Base-by-base conservation (phyloP, 2,329 filamentous ascomycete species). In the Corinectria fuckeliana region DNA sequence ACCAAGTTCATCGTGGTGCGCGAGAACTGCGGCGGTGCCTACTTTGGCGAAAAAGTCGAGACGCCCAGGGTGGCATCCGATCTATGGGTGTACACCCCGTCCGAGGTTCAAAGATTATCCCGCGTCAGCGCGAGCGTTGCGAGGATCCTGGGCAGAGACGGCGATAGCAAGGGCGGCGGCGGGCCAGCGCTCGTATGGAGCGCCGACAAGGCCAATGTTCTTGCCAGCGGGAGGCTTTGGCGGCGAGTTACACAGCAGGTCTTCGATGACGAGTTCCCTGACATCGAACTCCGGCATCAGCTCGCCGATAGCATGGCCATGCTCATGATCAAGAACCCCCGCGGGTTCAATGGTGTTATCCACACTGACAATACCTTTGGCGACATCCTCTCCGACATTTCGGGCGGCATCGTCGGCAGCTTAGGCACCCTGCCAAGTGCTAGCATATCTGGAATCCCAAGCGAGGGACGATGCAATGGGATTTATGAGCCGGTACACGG, bases 401-500 rank as follows among this genome's bases (percentile, higher is more conserved):
- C 78, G 0, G 78, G 78, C 14, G 81, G 76, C n/a, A 74, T 83
- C 42, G 76, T 76, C 0, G 80, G 80, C 18, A 81, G 75, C 1
- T 74, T 82, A 1, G 80, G 80, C 1, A 69, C 78, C 1, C 67
- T 82, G 0, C 81, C 80, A 0, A 80, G 78, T 50, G 80, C 80
- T 3, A 80, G 77, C 45, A 72, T 81, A 2, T 74, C 76, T 0
- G 81, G 77, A 2, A 73, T 81, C 2, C 77, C 77, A 0, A 72
- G 74, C 2, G 61, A 75, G 16, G 72, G 69, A n/a, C 68, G 65
- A n/a, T 77, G 74, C 67, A 91, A 90, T 66, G 89, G 89, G 61
- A 91, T 92, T 67, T 92, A 91, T 71, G 90, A 92, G 77, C 90
- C 90, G 4, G 91, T 92, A 54, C 90, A 92, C 72, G 90, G 88